phyloP scores from a whole-genome alignment of 2,329 filamentous ascomycete genomes.

The Verticillium nonalfalfae region DNA sequence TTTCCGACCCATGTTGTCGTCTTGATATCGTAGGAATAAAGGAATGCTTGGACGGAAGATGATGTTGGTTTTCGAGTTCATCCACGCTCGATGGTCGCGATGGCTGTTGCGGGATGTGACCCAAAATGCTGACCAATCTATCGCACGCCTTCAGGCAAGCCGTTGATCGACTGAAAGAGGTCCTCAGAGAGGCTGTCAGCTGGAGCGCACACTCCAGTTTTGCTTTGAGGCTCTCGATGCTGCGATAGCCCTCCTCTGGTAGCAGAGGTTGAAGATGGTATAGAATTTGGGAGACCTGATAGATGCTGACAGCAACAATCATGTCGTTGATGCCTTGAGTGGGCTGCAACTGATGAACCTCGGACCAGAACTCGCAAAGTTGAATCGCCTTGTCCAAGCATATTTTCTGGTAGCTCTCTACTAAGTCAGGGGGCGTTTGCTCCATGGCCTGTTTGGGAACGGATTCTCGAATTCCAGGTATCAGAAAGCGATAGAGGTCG shows the following conservation, averaged over 20 bases:
- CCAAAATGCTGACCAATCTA: background rate
- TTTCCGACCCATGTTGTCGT: background rate
- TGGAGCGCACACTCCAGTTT: background rate
- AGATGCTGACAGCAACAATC: slow-evolving; percentile 1
- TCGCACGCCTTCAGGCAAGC: background rate
- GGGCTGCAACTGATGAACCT: background rate
- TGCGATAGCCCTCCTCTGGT: background rate
- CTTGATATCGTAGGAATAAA: background rate
- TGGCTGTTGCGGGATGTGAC: background rate
- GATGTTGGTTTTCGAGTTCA: background rate
- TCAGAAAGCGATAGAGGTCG: slow-evolving; percentile 17
- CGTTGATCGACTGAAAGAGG: background rate
- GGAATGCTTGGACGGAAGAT: background rate
- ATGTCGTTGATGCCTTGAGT: background rate
- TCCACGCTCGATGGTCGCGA: background rate
- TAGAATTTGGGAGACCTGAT: slow-evolving; percentile 5
- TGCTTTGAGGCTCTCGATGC: background rate
- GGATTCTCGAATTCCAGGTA: slow-evolving; percentile 17
- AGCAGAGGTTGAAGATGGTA: slow-evolving; percentile 3
- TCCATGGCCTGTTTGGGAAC: slow-evolving; percentile 2
- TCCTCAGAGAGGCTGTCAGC: background rate
- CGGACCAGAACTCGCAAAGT: slow-evolving; percentile 5
- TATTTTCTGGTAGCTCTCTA: slow-evolving; percentile 5
- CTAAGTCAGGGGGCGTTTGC: slow-evolving; percentile 2
- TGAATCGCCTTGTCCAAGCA: slow-evolving; percentile 7